A percentile compares a stretch with the other conserved stretches of the same genome.
phyloP scores from a whole-genome alignment of 1,139 yeast species.

The Wickerhamomyces sp. region DNA sequence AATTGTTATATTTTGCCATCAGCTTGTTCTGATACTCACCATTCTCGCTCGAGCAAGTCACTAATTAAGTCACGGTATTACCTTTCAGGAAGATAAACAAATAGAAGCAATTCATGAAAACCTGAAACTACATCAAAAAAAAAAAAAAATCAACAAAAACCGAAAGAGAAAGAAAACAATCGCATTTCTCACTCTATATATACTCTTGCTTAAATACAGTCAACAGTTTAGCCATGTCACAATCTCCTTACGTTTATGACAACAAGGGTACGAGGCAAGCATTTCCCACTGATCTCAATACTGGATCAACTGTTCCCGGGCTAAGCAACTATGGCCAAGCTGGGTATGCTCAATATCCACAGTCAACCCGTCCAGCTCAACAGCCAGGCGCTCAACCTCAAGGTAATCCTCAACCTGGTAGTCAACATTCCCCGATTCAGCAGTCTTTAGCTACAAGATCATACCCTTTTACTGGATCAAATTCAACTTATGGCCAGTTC shows the following conservation, averaged over 20 bases:
- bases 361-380: not conserved
- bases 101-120: too few relatives aligned
- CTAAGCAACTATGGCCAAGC: not conserved
- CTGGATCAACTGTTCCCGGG: slow-evolving; percentile 3
- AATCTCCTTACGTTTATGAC: slow-evolving; percentile 13
- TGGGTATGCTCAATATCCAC: slow-evolving; percentile 1
- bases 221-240: slow-evolving; percentile 6
- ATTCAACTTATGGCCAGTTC: not conserved
- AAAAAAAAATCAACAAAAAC: too few relatives aligned
- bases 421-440: not conserved
- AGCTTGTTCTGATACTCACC: too few relatives aligned
- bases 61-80: too few relatives aligned
- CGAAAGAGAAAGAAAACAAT: too few relatives aligned
- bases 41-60: too few relatives aligned
- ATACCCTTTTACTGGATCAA: not conserved
- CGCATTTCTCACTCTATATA: too few relatives aligned
- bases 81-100: too few relatives aligned
- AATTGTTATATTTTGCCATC: too few relatives aligned
- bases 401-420: not conserved
- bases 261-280: slow-evolving; percentile 7
- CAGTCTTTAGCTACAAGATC: not conserved
- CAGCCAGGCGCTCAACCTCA: not conserved
- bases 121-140: too few relatives aligned
- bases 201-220: too few relatives aligned
- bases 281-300: slow-evolving; percentile 3